Base-by-base conservation (phyloP, 179 eudicot genomes). In the Beta corolliflora region DNA sequence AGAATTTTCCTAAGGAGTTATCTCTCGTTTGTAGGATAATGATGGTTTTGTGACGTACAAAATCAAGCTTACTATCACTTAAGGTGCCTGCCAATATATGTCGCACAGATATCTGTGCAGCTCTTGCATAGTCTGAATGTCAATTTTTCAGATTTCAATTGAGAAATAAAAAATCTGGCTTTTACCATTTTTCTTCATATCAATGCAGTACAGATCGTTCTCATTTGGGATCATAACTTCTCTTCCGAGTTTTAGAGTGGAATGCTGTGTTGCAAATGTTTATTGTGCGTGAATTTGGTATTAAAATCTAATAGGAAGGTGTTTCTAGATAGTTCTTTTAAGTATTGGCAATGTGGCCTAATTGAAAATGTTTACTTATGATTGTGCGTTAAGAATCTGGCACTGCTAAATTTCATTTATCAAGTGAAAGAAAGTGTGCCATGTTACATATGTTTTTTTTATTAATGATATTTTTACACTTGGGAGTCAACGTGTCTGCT, bases 321-420 rank as follows among this genome's bases (percentile, higher is more conserved):
- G 50, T 18, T 31, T 41, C 14, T 5, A 36, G 41, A 36, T 36
- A 36, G 41, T 36, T 36, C 2, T 0, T 36, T 36, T 36, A 36
- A 36, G 41, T 36, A 36, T 36, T 36, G 41, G 41, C 41, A 36
- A 36, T 52, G 11, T 23, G 23, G n/a, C 7, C 11, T 14, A 48
- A 50, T 31, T 31, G 74, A 79, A 46, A 69, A 21, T 79, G 60
- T 79, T 10, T 79, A 46, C 58, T 52, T 72, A 15, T 73, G 59
- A 73, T 73, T 21, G 19, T 2, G 46, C 54, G 18, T 73, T 52
- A 53, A 50, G 29, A 25, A 53, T 72, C 41, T 23, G 59, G 21
- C 2, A 15, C 19, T 52, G 9, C 63, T 73, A 53, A 36, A 36
- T 48, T 48, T 48, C 0, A 48, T 6, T 48, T 53, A 61, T 25